A percentile compares a stretch with the other conserved stretches of the same genome.
Conservation (phyloP, 1,284 basidiomycete species). For the Bjerkandera adusta region DNA sequence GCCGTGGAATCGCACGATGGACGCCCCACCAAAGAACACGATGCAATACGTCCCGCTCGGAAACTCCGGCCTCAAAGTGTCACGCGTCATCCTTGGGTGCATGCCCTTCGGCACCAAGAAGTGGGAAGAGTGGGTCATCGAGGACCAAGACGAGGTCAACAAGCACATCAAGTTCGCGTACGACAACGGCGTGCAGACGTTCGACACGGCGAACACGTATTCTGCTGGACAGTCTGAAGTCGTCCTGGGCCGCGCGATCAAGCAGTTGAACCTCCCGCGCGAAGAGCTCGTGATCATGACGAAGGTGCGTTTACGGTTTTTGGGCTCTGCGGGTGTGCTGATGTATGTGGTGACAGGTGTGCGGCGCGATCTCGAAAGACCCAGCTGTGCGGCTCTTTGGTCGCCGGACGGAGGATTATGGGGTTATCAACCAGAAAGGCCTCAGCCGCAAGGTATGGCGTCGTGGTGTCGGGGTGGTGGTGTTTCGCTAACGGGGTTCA, state of each 20-base stretch:
- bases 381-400: conserved; percentile 9
- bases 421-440: conserved; percentile 36
- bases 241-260: conserved; percentile 32
- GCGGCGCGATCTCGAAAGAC: conserved; percentile 1
- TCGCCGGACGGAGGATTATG: conserved; percentile 21
- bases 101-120: conserved; percentile 39
- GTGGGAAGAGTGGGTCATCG: conserved; percentile 38
- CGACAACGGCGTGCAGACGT: conserved; percentile 26
- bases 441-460: conserved; percentile 27
- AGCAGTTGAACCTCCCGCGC: conserved; percentile 33
- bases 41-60: conserved; percentile 35
- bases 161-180: conserved; percentile 36
- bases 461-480: conserved; percentile 16
- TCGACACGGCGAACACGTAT: conserved; percentile 29
- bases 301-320: conserved; percentile 28
- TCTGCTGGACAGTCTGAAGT: conserved; percentile 30
- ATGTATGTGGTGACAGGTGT: too few relatives aligned
- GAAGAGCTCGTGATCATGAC: conserved; percentile 36
- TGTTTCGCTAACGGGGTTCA: conserved; percentile 4
- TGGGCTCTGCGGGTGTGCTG: neutral
- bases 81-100: conserved; percentile 40
- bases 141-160: conserved; percentile 36
- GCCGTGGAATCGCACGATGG: too few relatives aligned
- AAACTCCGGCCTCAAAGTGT: conserved; percentile 44
- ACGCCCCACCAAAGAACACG: conserved; percentile 8